These are phyloP conservation scores for Phylloboletellus chloephorus DNA, from an alignment of 1,284 basidiomycete species.

Conservation along the genomic window DNA sequence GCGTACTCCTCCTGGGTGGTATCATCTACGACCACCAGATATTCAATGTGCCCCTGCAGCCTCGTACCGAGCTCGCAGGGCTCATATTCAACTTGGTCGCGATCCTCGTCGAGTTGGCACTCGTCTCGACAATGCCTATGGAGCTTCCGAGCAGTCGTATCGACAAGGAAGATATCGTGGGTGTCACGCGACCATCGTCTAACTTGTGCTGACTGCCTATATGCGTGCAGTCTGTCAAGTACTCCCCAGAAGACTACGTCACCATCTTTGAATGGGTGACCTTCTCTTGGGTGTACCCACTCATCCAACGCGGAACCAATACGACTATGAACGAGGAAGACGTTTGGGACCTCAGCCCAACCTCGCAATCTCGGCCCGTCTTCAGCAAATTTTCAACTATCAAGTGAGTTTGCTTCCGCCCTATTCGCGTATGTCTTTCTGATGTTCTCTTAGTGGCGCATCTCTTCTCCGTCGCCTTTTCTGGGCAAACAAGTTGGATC, in stretches of 20 bases:
- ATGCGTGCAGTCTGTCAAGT: slow-evolving; percentile 34
- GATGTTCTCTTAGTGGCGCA: slow-evolving; percentile 29
- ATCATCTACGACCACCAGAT: slow-evolving; percentile 35
- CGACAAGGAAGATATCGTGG: slow-evolving; percentile 37
- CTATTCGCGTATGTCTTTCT: background rate
- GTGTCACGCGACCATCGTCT: slow-evolving; percentile 11
- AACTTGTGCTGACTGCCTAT: background rate
- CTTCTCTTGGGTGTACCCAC: slow-evolving; percentile 59
- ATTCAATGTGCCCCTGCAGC: slow-evolving; percentile 28
- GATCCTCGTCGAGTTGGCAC: slow-evolving; percentile 31
- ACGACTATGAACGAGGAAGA: slow-evolving; percentile 54
- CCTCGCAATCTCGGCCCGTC: slow-evolving; percentile 48
- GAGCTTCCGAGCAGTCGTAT: slow-evolving; percentile 38
- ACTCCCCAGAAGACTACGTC: slow-evolving; percentile 60
- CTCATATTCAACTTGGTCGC: slow-evolving; percentile 36
- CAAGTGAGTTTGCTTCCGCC: slow-evolving; percentile 29
- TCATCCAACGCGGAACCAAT: slow-evolving; percentile 47
- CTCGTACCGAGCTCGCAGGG: slow-evolving; percentile 22
- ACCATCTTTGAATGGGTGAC: slow-evolving; percentile 64
- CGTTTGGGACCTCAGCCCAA: slow-evolving; percentile 54
- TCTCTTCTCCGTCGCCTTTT: slow-evolving; percentile 61
- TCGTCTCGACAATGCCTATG: slow-evolving; percentile 41
- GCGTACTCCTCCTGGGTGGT: slow-evolving; percentile 36
- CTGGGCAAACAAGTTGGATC: slow-evolving; percentile 66
- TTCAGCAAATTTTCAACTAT: slow-evolving; percentile 42